Base-by-base conservation (phyloP, 495 filamentous ascomycete genomes). In the Talaromyces stipitatus region DNA sequence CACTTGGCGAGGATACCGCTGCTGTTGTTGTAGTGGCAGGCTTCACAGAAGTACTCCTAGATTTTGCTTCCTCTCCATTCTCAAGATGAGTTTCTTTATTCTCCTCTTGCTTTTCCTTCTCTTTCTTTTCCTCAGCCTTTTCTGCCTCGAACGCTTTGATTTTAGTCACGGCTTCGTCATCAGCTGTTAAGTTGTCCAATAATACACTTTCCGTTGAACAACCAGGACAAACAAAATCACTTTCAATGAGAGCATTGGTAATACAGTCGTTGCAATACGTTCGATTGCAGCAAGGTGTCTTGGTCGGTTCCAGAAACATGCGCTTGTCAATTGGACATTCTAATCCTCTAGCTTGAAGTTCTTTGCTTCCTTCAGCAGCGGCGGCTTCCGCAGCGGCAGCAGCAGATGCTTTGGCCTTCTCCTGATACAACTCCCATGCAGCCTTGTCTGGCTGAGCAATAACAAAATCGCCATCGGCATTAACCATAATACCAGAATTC, bases 211-310 rank as follows among this genome's bases (percentile, higher is more conserved):
- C 91, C 43, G 83, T 88, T 68, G 87, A 82, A 78, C 94, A 98
- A 52, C 84, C 86, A 56, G 95, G 95, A 70, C 94, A 98, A 65
- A 89, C 78, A 76, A 98, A 90, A 79, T 98, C 94, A 81, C 86
- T 92, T 77, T 97, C 91, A 74, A 96, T 91, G 75, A 98, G 85
- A 64, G 90, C 86, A 83, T 92, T 95, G 64, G 91, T 91, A 71
- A 97, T 96, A 86, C 94, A 98, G 63, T 97, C 91, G 82, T 91
- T 89, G 83, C 94, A 98, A 82, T 92, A 97, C 69, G 91, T 96
- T 80, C 87, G 91, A 70, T 87, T 82, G 78, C 94, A 98, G 79
- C 94, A 98, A 58, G 94, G 95, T 62, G 92, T 97, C 82, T 96
- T 92, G 78, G 91, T 91, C 78, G 94, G 92, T 69, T 96, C 88